These are phyloP conservation scores for Centella asiatica DNA, from an alignment of 129 eudicot genomes.

Conservation along the genomic window DNA sequence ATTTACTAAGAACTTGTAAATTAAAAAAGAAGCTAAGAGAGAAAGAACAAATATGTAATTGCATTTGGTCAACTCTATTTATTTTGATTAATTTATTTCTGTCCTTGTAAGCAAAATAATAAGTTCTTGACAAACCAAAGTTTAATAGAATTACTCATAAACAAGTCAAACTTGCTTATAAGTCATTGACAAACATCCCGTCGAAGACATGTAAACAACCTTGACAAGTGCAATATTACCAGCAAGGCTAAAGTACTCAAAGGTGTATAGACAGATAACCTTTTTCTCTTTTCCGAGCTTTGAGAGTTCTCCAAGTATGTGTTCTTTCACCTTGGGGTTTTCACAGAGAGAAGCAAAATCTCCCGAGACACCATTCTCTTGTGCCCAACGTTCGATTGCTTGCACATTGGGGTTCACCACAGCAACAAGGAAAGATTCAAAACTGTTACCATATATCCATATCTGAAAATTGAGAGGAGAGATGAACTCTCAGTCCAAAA, in stretches of 20 bases:
- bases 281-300: conserved; percentile 31
- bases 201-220: not conserved
- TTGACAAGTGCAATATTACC: not conserved
- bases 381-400: conserved; percentile 34
- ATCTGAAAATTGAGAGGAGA: conserved; percentile 22
- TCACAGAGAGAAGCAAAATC: conserved; percentile 26
- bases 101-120: too few relatives aligned
- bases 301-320: conserved; percentile 27
- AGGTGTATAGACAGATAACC: conserved; percentile 11
- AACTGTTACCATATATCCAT: conserved; percentile 42
- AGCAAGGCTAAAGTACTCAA: not conserved
- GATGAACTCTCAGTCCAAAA: too few relatives aligned
- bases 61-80: too few relatives aligned
- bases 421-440: conserved; percentile 39
- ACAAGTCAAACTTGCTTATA: too few relatives aligned
- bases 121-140: not conserved
- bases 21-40: too few relatives aligned
- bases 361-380: conserved; percentile 23
- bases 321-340: conserved; percentile 25
- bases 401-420: conserved; percentile 27
- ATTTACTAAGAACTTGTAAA: too few relatives aligned
- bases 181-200: not conserved
- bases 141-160: too few relatives aligned
- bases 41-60: too few relatives aligned
- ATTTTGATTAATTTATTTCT: too few relatives aligned